A percentile compares a stretch with the other conserved stretches of the same genome.
Evolutionary conservation across 176 grass and related monocot species (phyloP).

Genomic region (Ampelocalamus luodianensis): DNA sequence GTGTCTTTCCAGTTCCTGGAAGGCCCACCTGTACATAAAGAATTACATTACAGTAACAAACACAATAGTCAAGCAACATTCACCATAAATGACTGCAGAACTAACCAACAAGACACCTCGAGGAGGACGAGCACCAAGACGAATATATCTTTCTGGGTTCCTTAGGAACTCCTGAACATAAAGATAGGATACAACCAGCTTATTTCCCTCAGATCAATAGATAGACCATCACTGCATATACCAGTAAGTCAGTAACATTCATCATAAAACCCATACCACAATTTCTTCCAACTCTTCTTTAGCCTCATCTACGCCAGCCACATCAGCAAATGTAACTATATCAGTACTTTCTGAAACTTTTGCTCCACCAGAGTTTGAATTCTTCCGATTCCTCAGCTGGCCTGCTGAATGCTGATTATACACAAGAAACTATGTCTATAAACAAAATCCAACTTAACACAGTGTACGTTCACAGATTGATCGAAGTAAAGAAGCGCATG

Average conservation of each 20-base stretch:
- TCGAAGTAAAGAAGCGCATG: conserved; percentile 22
- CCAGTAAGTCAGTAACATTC: conserved; percentile 11
- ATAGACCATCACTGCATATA: conserved; percentile 36
- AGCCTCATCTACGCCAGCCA: conserved; percentile 98
- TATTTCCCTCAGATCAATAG: conserved; percentile 48
- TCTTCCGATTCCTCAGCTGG: conserved; percentile 83
- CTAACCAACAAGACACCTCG: conserved; percentile 98
- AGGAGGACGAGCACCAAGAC: conserved; percentile 96
- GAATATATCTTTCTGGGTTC: conserved; percentile 93
- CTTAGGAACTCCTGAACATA: conserved; percentile 83
- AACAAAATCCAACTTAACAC: conserved; percentile 14
- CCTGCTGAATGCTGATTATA: conserved; percentile 83
- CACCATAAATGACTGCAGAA: conserved; percentile 29
- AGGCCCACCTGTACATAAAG: conserved; percentile 79
- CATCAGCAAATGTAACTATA: conserved; percentile 92
- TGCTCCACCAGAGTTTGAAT: conserved; percentile 60
- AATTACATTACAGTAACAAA: conserved; percentile 40
- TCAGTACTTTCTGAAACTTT: conserved; percentile 84
- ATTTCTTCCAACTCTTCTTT: conserved; percentile 99
- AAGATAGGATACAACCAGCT: conserved; percentile 39
- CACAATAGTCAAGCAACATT: conserved; percentile 20
- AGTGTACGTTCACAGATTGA: conserved; percentile 20
- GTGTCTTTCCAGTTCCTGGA: conserved; percentile 98
- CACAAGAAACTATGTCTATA: conserved; percentile 43
- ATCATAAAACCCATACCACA: conserved; percentile 68